Conservation (phyloP, 202 grass and related monocot genomes). For the Bolboschoenoplectus hybrid region DNA sequence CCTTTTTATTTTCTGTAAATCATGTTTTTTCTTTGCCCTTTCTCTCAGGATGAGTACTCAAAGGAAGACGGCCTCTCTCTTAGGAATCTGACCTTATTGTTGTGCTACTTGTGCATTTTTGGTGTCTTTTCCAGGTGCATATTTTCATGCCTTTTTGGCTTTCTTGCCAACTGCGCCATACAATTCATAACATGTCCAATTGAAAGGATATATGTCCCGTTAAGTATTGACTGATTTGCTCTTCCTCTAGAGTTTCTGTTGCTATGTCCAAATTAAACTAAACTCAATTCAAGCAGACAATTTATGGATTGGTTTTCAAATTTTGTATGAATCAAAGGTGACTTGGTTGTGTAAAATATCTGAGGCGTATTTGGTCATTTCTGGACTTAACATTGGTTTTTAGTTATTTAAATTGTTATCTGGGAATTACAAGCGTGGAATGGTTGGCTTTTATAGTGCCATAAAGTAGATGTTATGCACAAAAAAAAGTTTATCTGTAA, state of each 20-base stretch:
- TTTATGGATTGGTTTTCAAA: neutral
- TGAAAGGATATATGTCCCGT: neutral
- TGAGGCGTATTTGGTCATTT: neutral
- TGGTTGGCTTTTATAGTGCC: neutral
- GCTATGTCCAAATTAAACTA: neutral
- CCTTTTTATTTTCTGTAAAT: slow-evolving; percentile 28
- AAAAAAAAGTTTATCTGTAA: neutral
- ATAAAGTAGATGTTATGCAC: neutral
- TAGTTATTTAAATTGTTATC: neutral
- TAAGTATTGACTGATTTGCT: neutral
- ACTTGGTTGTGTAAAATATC: slow-evolving; percentile 21
- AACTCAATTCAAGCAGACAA: neutral
- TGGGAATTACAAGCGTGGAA: neutral
- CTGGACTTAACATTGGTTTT: neutral
- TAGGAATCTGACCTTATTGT: slow-evolving; percentile 77
- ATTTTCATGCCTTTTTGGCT: neutral
- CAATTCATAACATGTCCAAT: slow-evolving; percentile 2
- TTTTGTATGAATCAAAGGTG: neutral
- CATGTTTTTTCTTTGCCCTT: slow-evolving; percentile 21
- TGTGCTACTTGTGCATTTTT: slow-evolving; percentile 83
- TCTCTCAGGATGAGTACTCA: slow-evolving; percentile 75
- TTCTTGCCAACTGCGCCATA: neutral
- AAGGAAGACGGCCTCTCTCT: slow-evolving; percentile 75
- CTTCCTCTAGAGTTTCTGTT: neutral
- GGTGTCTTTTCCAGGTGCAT: slow-evolving; percentile 76